Conservation (phyloP, 805 yeast species). For the Starmerella floricola region DNA sequence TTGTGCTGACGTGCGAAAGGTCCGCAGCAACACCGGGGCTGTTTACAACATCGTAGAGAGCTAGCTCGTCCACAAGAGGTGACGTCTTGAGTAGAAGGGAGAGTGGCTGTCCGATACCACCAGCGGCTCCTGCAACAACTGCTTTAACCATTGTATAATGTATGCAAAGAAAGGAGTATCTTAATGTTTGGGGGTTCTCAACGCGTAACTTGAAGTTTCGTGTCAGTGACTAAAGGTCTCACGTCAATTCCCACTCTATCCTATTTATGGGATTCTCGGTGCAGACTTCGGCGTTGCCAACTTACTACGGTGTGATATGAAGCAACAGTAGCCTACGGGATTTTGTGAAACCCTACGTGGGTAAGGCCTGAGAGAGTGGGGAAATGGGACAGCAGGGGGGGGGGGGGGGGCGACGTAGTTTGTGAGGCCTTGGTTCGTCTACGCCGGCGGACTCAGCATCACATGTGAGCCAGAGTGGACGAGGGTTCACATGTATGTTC, state of each 20-base stretch:
- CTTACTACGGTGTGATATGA: too few species aligned
- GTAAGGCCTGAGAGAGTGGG: too few species aligned
- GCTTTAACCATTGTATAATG: constrained; percentile 42
- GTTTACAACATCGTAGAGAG: constrained; percentile 75
- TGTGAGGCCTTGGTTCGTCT: too few species aligned
- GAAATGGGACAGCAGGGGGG: too few species aligned
- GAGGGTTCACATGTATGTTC: too few species aligned
- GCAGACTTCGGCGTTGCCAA: not conserved
- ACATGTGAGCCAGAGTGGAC: too few species aligned
- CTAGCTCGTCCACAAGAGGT: constrained; percentile 48
- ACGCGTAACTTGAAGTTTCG: not conserved
- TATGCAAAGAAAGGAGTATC: not conserved
- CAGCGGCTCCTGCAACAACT: constrained; percentile 71
- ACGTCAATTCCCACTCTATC: not conserved
- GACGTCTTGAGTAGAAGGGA: constrained; percentile 67
- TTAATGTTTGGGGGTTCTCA: not conserved
- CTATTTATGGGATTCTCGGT: not conserved
- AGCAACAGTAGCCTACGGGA: too few species aligned
- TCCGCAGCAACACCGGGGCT: constrained; percentile 84
- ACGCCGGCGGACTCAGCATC: too few species aligned
- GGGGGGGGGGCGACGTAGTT: too few species aligned
- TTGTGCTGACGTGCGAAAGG: constrained; percentile 68
- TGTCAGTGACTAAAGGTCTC: not conserved
- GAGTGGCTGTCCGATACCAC: constrained; percentile 90
- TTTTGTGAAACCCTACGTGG: too few species aligned